Base-by-base conservation (phyloP, 2,329 filamentous ascomycete species). In the Aspergillus neoniger region DNA sequence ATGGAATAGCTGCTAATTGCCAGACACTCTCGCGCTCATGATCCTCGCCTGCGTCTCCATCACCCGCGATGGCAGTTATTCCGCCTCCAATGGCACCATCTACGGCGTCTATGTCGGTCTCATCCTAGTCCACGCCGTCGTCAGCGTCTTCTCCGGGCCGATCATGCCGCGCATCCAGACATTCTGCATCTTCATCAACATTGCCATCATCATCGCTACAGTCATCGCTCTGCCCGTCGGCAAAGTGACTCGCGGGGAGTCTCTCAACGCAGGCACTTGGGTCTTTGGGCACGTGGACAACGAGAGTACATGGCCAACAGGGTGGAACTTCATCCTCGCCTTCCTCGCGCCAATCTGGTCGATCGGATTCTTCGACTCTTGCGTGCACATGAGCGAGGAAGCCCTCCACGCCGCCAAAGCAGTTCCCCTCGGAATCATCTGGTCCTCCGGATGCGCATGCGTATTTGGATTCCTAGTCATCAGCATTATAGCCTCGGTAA, bases 281-380 rank as follows among this genome's bases (percentile, higher is more conserved):
- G 85, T 88, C 36, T 88, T 87, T 66, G 77, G 79, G 0, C 75
- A 83, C n/a, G 76, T 81, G 1, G 81, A 83, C 15, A 88, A 88
- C 65, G 72, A 84, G 2, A 86, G 84, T 0, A 81, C 81, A 0
- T 88, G 86, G 83, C 82, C 83, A 3, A 78, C 77, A 0, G 82
- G 83, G 0, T 85, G 83, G 82, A 76, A 82, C 0, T 88, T 87
- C 65, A 85, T 88, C 76, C 73, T 88, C 2, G 76, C 83, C 0
- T 88, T 85, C 83, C 75, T 88, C 19, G 80, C 79, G 30, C 86
- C 86, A 0, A 87, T 88, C 62, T 88, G 86, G 86, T 85, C 84
- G 0, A 77, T 76, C 48, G 76, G 76, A 0, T 80, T 78, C 1
- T 86, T 86, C 62, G 84, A 86, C 66, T 81, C 80, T 2, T 86